Conservation (phyloP, 495 filamentous ascomycete species). For the Tirmania nivea region DNA sequence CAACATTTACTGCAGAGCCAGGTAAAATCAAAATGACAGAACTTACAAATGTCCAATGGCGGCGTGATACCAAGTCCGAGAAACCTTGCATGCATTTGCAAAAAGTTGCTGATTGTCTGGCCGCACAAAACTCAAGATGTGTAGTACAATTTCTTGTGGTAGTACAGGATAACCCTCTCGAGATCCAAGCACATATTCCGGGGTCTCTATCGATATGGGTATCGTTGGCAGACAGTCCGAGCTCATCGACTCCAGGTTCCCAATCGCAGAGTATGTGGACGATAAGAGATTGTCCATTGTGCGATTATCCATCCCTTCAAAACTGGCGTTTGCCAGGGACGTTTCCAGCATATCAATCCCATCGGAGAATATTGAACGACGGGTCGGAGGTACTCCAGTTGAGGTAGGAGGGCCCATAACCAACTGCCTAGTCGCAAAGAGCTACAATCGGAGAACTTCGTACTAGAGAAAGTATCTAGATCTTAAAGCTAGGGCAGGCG, state of each 20-base stretch:
- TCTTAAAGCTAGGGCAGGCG: no score
- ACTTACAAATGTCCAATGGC: conserved; percentile 32
- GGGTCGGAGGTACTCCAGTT: no score
- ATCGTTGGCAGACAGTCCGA: background rate
- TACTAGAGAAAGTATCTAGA: no score
- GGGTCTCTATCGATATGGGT: background rate
- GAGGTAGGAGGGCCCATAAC: no score
- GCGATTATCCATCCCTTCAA: background rate
- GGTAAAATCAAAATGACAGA: background rate
- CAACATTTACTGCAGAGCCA: background rate
- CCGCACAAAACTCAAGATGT: conserved; percentile 10
- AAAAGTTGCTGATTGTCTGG: conserved; percentile 10
- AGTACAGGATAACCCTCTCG: background rate
- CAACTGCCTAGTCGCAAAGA: no score
- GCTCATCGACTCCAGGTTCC: background rate
- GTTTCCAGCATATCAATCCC: background rate
- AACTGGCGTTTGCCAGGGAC: background rate
- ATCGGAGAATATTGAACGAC: background rate
- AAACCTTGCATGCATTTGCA: conserved; percentile 28
- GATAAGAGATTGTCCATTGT: background rate
- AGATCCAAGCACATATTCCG: background rate
- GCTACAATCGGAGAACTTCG: no score
- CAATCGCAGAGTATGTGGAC: background rate
- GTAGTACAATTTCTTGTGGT: conserved; percentile 13
- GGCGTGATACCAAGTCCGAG: conserved; percentile 41